Conservation (phyloP, 2,329 filamentous ascomycete genomes). For the Cladorrhinum sp. region DNA sequence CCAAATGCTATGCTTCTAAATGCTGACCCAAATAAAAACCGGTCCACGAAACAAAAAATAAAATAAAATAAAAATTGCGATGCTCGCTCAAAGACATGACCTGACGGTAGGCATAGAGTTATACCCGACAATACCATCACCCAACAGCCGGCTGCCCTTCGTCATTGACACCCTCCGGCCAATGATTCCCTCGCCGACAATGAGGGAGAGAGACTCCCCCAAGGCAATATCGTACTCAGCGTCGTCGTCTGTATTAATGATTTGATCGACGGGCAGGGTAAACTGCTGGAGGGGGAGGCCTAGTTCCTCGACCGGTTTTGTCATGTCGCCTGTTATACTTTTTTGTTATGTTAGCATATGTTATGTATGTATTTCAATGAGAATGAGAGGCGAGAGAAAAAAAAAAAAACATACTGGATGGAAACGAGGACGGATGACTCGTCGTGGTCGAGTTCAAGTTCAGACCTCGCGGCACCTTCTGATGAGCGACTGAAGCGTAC, state of each 20-base stretch:
- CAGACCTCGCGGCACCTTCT: not conserved
- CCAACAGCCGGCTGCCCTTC: constrained; percentile 16
- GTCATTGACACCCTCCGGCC: constrained; percentile 28
- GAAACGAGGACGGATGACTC: constrained; percentile 24
- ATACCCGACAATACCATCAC: constrained; percentile 29
- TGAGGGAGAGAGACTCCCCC: constrained; percentile 17
- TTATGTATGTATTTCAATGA: too few relatives aligned
- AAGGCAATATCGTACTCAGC: constrained; percentile 18
- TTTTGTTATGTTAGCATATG: not conserved
- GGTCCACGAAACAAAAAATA: not conserved
- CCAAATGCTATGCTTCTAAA: not conserved
- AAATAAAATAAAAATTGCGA: not conserved
- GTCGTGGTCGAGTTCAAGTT: constrained; percentile 1
- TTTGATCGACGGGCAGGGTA: constrained; percentile 7
- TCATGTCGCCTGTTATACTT: constrained; percentile 26
- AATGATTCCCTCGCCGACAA: constrained; percentile 29
- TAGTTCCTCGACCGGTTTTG: constrained; percentile 20
- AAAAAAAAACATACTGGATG: constrained; percentile 24
- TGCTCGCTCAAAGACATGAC: constrained; percentile 1
- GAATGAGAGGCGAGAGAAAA: not conserved
- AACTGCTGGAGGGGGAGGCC: constrained; percentile 28
- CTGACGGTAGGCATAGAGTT: constrained; percentile 16
- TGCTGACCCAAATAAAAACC: not conserved
- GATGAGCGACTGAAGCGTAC: constrained; percentile 21
- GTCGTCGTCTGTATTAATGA: not conserved